Evolutionary conservation across 106 monocot species (phyloP).

Genomic region (Triglochin maritima): DNA sequence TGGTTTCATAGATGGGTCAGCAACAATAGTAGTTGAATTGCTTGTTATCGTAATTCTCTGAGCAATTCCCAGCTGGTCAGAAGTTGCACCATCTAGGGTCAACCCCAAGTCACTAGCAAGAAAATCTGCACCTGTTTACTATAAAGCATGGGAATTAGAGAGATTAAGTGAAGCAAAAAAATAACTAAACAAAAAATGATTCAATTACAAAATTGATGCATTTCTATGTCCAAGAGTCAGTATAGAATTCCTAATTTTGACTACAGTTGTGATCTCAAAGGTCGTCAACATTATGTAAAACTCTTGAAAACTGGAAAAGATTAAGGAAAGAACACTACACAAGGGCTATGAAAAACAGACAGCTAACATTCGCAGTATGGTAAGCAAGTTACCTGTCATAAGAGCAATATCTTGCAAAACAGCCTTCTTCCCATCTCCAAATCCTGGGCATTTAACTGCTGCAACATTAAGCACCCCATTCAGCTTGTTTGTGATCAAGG

Average conservation of each 20-base stretch:
- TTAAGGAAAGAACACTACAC: no score
- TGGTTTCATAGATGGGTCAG: slow-evolving; percentile 61
- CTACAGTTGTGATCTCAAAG: no score
- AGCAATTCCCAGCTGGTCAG: slow-evolving; percentile 89
- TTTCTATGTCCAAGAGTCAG: no score
- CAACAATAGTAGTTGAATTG: slow-evolving; percentile 83
- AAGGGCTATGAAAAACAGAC: not conserved
- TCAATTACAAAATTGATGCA: no score
- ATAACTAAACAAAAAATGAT: no score
- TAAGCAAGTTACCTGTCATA: slow-evolving; percentile 59
- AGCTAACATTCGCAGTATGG: not conserved
- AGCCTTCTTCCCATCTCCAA: slow-evolving; percentile 87
- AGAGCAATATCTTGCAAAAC: slow-evolving; percentile 94
- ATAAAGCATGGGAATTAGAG: not conserved
- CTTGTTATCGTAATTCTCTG: slow-evolving; percentile 75
- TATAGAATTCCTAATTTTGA: no score
- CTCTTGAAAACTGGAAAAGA: no score
- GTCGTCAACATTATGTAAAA: no score
- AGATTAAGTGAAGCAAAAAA: not conserved
- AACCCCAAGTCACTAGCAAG: slow-evolving; percentile 85
- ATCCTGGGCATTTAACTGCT: slow-evolving; percentile 81
- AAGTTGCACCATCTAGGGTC: slow-evolving; percentile 52
- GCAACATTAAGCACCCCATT: slow-evolving; percentile 85
- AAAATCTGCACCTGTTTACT: slow-evolving; percentile 86
- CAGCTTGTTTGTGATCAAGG: slow-evolving; percentile 74